Base-by-base conservation (phyloP, 352 stramenopile genomes). In the Globisporangium middletonii region DNA sequence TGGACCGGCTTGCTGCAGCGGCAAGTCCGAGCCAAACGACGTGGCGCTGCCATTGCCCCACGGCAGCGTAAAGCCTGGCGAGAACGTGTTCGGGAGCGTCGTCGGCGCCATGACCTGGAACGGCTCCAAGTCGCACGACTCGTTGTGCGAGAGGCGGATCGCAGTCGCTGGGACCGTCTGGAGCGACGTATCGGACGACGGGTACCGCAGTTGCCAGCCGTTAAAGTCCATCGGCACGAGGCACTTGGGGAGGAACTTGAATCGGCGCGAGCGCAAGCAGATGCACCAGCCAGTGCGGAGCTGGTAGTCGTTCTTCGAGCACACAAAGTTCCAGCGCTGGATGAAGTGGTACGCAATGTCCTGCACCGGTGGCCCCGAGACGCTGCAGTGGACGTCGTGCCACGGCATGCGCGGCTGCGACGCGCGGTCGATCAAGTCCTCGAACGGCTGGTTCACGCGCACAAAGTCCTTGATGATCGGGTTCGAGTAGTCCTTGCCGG, bases 311-410 rank as follows among this genome's bases (percentile, higher is more conserved):
- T 92, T 92, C 69, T 95, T 94, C 12, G 83, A 89, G 16, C 82
- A 92, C 16, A 92, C 82, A 47, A 92, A 95, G 53, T 97, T 96
- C 90, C 90, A 97, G 19, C 90, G 86, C 63, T 96, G 83, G 51
- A 97, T 94, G 46, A 97, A 97, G 62, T 96, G 88, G 50, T 81
- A 87, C 4, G 84, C 86, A 27, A 97, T 72, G 55, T 97, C 90
- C 56, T 91, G 75, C 1, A 93, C 89, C 5, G 82, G 67, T 30
- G 77, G 79, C 19, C 86, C 86, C 0, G 83, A 88, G 44, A 96
- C 74, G 50, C 81, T 92, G 64, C 78, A 93, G 54, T 95, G 83
- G 4, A 95, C 82, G 47, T 96, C 88, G 56, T 96, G 86, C 88
- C 88, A 96, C 11, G 86, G 85, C 86, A 96, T 93, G 28, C 86